Evolutionary conservation across 2,329 filamentous ascomycete genomes (phyloP), one percentile per base, ranked within the genome.

Genomic region (Tolypocladium pustulatum): DNA sequence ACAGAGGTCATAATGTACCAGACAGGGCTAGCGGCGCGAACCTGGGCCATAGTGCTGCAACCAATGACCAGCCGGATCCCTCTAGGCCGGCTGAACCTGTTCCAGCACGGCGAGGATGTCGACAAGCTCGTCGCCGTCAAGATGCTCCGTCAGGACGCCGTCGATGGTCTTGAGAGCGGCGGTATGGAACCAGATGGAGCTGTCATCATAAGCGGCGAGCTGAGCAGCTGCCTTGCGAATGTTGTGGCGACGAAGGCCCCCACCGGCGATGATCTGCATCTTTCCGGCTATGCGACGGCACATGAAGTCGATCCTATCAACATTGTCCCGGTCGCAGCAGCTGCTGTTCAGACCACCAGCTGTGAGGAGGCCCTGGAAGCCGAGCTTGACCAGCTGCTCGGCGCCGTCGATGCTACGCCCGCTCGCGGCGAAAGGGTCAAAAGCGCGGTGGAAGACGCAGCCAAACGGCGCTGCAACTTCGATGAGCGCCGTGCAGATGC

Each of bases 401-500:
- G 82, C 56, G 37, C 59, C 63, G 0, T 63, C 63, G 10, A 58
- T 55, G 53, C 64, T 61, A 10, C 63, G 59, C 38, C 62, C 54
- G 12, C 60, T 56, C 6, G 61, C 68, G 3, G 79, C 63, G 13
- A 82, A 69, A 22, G 74, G 70, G 64, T 85, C 82, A 59, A 82
- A 82, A 2, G 82, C 82, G 20, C 82, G 76, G 67, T 83, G 81
- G 61, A 84, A 80, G n/a, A 81, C 75, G 61, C 77, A 78, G 20
- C 67, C 67, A 37, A 75, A 74, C 2, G 77, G 78, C 8, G 61
- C 64, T 0, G 80, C 77, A 17, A 72, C 66, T 2, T 63, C 46
- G 0, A 81, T 69, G 4, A 85, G 74, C 56, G 63, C 61, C 2
- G 38, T 57, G 64, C 76, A 80, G 52, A 71, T 64, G n/a, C 66